These are phyloP conservation scores for Daldinia caldariorum DNA, from an alignment of 495 filamentous ascomycete species.

Conservation along the genomic window DNA sequence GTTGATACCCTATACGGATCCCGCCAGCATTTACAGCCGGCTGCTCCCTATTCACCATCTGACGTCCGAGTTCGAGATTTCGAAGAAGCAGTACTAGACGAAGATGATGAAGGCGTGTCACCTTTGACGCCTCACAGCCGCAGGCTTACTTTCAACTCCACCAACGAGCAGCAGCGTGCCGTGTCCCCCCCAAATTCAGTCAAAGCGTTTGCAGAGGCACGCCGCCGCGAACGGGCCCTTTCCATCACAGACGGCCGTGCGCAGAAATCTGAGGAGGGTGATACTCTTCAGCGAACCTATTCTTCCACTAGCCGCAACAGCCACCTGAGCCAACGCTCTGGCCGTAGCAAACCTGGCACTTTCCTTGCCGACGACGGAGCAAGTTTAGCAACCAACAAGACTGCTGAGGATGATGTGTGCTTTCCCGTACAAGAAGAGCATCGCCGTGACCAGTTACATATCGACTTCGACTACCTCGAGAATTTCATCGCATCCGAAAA, in stretches of 20 bases:
- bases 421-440: slow-evolving; percentile 70
- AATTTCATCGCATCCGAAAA: slow-evolving; percentile 70
- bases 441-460: slow-evolving; percentile 60
- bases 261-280: slow-evolving; percentile 64
- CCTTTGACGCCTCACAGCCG: slow-evolving; percentile 53
- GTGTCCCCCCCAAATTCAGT: slow-evolving; percentile 95
- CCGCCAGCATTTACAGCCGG: slow-evolving; percentile 54
- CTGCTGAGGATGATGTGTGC: slow-evolving; percentile 85
- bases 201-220: slow-evolving; percentile 90
- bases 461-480: slow-evolving; percentile 90
- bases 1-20: slow-evolving; percentile 63
- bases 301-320: slow-evolving; percentile 72
- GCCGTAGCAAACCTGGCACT: slow-evolving; percentile 57
- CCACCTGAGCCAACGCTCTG: slow-evolving; percentile 43
- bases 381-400: slow-evolving; percentile 62
- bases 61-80: slow-evolving; percentile 58
- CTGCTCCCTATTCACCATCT: slow-evolving; percentile 46
- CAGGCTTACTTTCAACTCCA: slow-evolving; percentile 58
- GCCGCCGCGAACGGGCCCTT: slow-evolving; percentile 65
- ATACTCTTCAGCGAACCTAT: slow-evolving; percentile 73
- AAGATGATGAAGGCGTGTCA: slow-evolving; percentile 65
- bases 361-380: slow-evolving; percentile 57
- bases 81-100: slow-evolving; percentile 86
- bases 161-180: slow-evolving; percentile 64
- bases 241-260: slow-evolving; percentile 58